A percentile compares a stretch with the other conserved stretches of the same genome.
These are phyloP conservation scores for Penicillium sp. DNA, from an alignment of 2,329 filamentous ascomycete genomes.

Conservation along the genomic window DNA sequence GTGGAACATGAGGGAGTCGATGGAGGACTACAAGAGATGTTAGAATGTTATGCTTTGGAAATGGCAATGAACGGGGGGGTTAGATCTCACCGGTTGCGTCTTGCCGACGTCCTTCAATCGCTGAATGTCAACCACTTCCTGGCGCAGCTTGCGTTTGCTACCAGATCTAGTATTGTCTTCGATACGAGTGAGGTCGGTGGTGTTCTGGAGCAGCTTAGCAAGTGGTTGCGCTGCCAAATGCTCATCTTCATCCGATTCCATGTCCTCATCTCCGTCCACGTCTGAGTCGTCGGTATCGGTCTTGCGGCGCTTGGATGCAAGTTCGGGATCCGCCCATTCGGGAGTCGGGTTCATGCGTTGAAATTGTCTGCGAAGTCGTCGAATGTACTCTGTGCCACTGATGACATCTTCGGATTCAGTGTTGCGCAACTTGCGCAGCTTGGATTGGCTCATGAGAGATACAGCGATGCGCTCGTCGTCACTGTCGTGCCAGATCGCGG, in stretches of 20 bases:
- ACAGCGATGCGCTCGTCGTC: conserved; percentile 88
- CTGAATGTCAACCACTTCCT: conserved; percentile 89
- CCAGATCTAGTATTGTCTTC: conserved; percentile 51
- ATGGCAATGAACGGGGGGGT: not conserved
- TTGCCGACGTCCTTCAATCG: conserved; percentile 83
- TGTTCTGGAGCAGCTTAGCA: conserved; percentile 76
- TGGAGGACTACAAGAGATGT: conserved; percentile 58
- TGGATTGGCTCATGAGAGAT: conserved; percentile 74
- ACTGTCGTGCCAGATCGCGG: conserved; percentile 80
- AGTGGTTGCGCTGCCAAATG: conserved; percentile 74
- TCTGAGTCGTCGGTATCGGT: conserved; percentile 37
- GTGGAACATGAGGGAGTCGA: conserved; percentile 87
- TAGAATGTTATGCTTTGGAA: not conserved
- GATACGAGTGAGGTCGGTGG: conserved; percentile 64
- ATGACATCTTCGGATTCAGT: conserved; percentile 84
- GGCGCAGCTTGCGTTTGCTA: conserved; percentile 73
- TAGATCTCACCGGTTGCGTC: conserved; percentile 63
- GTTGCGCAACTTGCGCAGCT: conserved; percentile 79
- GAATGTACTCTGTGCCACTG: conserved; percentile 81
- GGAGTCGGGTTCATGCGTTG: conserved; percentile 64
- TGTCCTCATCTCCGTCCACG: conserved; percentile 57
- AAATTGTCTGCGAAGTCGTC: conserved; percentile 77
- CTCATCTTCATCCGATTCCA: conserved; percentile 62
- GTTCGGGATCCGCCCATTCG: conserved; percentile 60
- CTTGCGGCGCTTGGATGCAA: conserved; percentile 53